Evolutionary conservation across 441 rosid genomes (phyloP).

Genomic region (Gossypium schwendimanii): DNA sequence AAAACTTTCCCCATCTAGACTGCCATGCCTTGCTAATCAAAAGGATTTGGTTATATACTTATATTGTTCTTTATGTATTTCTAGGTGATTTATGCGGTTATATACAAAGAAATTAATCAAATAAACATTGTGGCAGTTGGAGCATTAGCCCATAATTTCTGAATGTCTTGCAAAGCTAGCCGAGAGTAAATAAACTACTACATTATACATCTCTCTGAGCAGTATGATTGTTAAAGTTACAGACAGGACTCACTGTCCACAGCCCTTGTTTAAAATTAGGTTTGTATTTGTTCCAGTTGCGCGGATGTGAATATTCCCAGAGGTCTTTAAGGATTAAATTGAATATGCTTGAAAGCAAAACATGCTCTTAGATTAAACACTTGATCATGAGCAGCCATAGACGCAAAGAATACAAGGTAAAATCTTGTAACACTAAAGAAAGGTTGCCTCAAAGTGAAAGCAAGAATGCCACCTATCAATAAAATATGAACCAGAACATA

Average conservation of each 20-base stretch:
- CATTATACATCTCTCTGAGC: neutral
- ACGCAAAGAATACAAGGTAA: neutral
- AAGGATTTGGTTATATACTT: neutral
- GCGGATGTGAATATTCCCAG: neutral
- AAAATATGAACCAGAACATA: neutral
- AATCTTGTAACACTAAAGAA: neutral
- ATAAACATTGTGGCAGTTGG: neutral
- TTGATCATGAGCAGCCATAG: neutral
- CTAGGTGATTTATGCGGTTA: neutral
- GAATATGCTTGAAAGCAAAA: neutral
- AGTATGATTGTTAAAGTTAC: neutral
- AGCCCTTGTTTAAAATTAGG: neutral
- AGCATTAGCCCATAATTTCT: neutral
- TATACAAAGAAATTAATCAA: neutral
- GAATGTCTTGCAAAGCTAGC: neutral
- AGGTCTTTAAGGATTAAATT: neutral
- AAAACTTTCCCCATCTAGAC: neutral
- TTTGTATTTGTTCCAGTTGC: neutral
- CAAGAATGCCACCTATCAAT: neutral
- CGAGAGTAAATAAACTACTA: neutral
- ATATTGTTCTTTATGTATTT: neutral
- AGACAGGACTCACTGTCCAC: neutral
- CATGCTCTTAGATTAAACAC: neutral
- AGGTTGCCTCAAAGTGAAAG: neutral
- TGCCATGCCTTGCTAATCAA: neutral